Evolutionary conservation across 2,329 filamentous ascomycete species (phyloP), one percentile per base, ranked within the genome.

Genomic region (Phaeomoniella chlamydospora): DNA sequence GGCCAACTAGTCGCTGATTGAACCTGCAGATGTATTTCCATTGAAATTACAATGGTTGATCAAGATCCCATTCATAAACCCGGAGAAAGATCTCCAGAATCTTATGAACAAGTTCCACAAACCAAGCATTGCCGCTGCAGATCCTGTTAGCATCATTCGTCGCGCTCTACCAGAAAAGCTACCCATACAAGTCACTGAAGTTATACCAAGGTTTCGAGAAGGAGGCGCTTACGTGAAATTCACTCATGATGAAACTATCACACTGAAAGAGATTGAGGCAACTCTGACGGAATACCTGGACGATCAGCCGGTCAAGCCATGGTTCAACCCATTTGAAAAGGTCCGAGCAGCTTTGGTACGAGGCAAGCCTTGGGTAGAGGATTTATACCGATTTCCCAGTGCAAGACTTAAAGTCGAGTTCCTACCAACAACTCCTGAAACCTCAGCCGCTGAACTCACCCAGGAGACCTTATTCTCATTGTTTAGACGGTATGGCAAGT

Each of bases 171-270:
- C 80, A 1, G 54, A 64, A 3, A 67, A 67, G 6, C 49, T 78
- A 2, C 64, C 72, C 1, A 62, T 93, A 33, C 75, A 78, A 39
- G 74, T 94, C 33, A 82, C 77, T 3, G 80, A 93, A 49, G 78
- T 94, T 12, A 57, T 94, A 13, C 86, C 87, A 0, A 72, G 86
- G 3, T 65, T 92, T 17, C 87, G 92, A 49, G 90, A 98, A 51
- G 90, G 90, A 12, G 90, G 90, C 10, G 85, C 84, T 1, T 96
- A 92, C 53, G 77, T 96, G 54, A 94, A 92, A 55, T 86, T 92
- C 52, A 70, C 68, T 12, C 72, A 72, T 45, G 63, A 66, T 45
- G 47, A 60, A 13, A 54, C 56, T 6, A 50, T 65, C 4, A 54
- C 58, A 6, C 53, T 67, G 2, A 59, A 62, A 14, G 68, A 75